Evolutionary conservation across 2,329 filamentous ascomycete genomes (phyloP).

Genomic region (Fusarium dimerum): DNA sequence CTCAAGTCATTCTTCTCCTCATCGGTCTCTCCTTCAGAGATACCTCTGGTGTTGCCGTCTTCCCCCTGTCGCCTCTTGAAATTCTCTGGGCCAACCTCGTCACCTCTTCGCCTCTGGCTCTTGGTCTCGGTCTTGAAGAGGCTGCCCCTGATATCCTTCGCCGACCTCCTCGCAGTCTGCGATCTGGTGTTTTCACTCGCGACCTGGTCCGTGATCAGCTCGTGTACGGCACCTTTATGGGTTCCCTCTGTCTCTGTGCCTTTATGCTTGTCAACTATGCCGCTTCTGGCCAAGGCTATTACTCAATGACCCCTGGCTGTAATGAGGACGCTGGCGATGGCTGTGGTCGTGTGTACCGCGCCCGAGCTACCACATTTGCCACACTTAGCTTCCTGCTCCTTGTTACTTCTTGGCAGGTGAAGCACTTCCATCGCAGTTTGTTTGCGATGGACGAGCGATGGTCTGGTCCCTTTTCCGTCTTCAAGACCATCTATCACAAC

Average conservation of each 20-base stretch:
- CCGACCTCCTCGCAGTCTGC: slow-evolving; percentile 63
- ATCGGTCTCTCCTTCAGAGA: slow-evolving; percentile 72
- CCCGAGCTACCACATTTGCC: slow-evolving; percentile 69
- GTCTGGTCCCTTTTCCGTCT: slow-evolving; percentile 50
- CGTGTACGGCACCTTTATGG: slow-evolving; percentile 65
- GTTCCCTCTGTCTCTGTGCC: slow-evolving; percentile 59
- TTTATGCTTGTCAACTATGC: slow-evolving; percentile 63
- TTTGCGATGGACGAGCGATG: slow-evolving; percentile 64
- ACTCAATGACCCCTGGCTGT: slow-evolving; percentile 55
- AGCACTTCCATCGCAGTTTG: slow-evolving; percentile 68
- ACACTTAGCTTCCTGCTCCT: slow-evolving; percentile 68
- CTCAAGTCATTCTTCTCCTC: slow-evolving; percentile 68
- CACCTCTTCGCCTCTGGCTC: slow-evolving; percentile 69
- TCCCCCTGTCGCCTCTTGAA: slow-evolving; percentile 70
- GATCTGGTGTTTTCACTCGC: slow-evolving; percentile 61
- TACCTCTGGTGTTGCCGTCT: slow-evolving; percentile 57
- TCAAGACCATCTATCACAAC: slow-evolving; percentile 67
- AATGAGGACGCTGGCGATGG: slow-evolving; percentile 53
- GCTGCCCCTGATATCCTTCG: slow-evolving; percentile 67
- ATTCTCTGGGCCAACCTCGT: slow-evolving; percentile 78
- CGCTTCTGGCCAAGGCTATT: slow-evolving; percentile 44
- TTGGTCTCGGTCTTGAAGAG: slow-evolving; percentile 71
- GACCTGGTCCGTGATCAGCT: slow-evolving; percentile 69
- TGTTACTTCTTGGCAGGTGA: slow-evolving; percentile 72
- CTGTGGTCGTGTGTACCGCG: slow-evolving; percentile 62